These are phyloP conservation scores for Knoxdaviesia proteae DNA, from an alignment of 2,329 filamentous ascomycete species.

Conservation along the genomic window DNA sequence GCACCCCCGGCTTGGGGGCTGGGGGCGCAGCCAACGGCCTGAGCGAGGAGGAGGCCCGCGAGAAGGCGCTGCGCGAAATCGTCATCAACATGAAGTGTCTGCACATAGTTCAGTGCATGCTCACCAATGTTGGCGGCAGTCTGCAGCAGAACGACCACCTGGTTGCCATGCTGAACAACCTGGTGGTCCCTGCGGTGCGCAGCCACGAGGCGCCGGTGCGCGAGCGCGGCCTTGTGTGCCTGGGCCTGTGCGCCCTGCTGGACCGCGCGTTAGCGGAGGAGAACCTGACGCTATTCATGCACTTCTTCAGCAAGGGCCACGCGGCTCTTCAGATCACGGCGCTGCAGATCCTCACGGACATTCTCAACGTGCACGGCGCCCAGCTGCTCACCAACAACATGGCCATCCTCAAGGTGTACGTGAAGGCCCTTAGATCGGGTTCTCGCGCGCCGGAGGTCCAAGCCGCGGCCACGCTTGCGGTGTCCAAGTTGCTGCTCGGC, in stretches of 20 bases:
- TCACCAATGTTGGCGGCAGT: conserved; percentile 75
- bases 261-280: conserved; percentile 82
- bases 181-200: conserved; percentile 85
- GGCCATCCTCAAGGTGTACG: conserved; percentile 64
- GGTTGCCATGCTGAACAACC: conserved; percentile 95
- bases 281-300: conserved; percentile 81
- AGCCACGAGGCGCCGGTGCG: conserved; percentile 84
- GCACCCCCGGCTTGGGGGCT: conserved; percentile 17
- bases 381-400: conserved; percentile 50
- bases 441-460: conserved; percentile 54
- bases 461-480: conserved; percentile 57
- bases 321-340: conserved; percentile 75
- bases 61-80: conserved; percentile 72
- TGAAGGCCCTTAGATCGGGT: conserved; percentile 57
- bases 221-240: conserved; percentile 71
- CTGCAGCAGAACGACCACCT: conserved; percentile 76
- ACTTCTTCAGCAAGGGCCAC: conserved; percentile 88
- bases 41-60: conserved; percentile 43
- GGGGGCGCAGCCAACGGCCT: conserved; percentile 19
- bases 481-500: conserved; percentile 71
- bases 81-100: conserved; percentile 97
- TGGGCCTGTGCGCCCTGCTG: conserved; percentile 78
- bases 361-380: conserved; percentile 71
- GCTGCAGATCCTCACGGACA: conserved; percentile 80
- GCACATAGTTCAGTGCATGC: conserved; percentile 92